Evolutionary conservation across 75 land plant genomes (phyloP).

Genomic region (Chamaecyparis obtusa): DNA sequence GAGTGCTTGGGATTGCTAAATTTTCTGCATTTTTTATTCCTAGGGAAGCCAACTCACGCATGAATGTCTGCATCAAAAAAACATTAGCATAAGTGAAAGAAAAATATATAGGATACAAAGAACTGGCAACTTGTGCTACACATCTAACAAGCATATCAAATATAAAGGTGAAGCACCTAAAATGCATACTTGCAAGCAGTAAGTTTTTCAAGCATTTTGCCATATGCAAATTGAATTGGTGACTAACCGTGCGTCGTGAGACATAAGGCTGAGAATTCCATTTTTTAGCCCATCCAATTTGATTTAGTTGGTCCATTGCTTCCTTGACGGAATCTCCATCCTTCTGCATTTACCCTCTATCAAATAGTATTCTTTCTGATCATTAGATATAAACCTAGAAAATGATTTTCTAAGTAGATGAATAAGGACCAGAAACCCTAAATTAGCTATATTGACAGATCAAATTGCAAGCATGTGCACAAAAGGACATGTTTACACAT

Average conservation of each 20-base stretch:
- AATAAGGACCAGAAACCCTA: background rate
- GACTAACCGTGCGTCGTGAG: slow-evolving; percentile 81
- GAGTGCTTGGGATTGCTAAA: slow-evolving; percentile 88
- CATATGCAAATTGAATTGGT: background rate
- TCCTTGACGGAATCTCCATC: slow-evolving; percentile 77
- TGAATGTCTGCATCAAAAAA: slow-evolving; percentile 57
- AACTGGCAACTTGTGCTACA: background rate
- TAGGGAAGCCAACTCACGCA: slow-evolving; percentile 82
- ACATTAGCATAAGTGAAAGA: background rate
- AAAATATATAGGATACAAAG: background rate
- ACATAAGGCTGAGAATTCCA: slow-evolving; percentile 92
- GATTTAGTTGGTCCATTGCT: slow-evolving; percentile 69
- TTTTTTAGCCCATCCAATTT: slow-evolving; percentile 77
- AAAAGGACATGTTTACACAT: background rate
- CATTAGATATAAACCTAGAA: background rate
- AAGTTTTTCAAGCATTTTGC: background rate
- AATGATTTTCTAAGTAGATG: background rate
- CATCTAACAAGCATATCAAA: background rate
- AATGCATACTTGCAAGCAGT: background rate
- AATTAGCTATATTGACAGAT: background rate
- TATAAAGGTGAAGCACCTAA: background rate
- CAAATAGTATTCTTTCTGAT: background rate
- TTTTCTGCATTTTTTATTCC: slow-evolving; percentile 97
- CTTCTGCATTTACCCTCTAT: slow-evolving; percentile 42
- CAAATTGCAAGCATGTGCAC: background rate